These are phyloP conservation scores for Trichoderma erinaceum DNA, from an alignment of 495 filamentous ascomycete genomes.

Conservation along the genomic window DNA sequence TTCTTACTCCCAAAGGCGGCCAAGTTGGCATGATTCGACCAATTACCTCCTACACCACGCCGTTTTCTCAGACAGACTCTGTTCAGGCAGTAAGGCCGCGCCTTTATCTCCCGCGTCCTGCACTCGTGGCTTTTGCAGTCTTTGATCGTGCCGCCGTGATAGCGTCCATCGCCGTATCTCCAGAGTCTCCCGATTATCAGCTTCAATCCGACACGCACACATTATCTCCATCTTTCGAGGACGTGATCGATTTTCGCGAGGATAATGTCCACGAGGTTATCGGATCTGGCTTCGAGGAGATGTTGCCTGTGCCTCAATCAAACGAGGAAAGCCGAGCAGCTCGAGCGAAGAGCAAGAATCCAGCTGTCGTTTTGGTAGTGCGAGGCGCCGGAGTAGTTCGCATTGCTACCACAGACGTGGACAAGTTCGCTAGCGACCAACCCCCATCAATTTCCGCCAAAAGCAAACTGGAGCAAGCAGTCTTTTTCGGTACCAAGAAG, in stretches of 20 bases:
- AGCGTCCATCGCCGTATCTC: slow-evolving; percentile 55
- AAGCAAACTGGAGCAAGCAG: slow-evolving; percentile 86
- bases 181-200: slow-evolving; percentile 62
- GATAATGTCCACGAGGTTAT: slow-evolving; percentile 55
- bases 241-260: slow-evolving; percentile 72
- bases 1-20: slow-evolving; percentile 30
- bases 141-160: slow-evolving; percentile 71
- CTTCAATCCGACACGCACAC: slow-evolving; percentile 57
- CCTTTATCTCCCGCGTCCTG: slow-evolving; percentile 70
- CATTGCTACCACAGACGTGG: slow-evolving; percentile 52
- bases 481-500: slow-evolving; percentile 78
- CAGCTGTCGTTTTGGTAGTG: slow-evolving; percentile 66
- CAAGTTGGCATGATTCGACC: slow-evolving; percentile 52
- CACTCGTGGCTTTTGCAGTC: slow-evolving; percentile 73
- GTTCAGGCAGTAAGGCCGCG: slow-evolving; percentile 49
- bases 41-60: slow-evolving; percentile 55
- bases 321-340: slow-evolving; percentile 38
- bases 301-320: slow-evolving; percentile 31
- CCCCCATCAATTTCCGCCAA: slow-evolving; percentile 63
- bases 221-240: slow-evolving; percentile 63
- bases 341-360: slow-evolving; percentile 50
- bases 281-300: slow-evolving; percentile 56
- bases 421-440: slow-evolving; percentile 42
- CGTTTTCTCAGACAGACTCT: slow-evolving; percentile 30
- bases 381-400: slow-evolving; percentile 76